These are phyloP conservation scores for Alternaria arbusti DNA, from an alignment of 2,329 filamentous ascomycete species.

Conservation along the genomic window DNA sequence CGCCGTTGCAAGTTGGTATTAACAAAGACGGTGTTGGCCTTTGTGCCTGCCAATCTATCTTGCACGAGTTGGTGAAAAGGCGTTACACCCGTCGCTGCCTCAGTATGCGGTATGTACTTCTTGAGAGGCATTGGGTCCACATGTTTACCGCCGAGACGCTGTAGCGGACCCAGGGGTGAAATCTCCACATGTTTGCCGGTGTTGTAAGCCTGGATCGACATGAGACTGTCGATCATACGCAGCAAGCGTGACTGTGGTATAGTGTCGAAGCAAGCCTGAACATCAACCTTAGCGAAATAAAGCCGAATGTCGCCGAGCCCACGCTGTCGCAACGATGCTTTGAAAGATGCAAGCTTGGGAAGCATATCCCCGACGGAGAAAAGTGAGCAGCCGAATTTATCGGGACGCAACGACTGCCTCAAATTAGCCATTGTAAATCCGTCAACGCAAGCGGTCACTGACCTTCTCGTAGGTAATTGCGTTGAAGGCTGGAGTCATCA, in stretches of 20 bases:
- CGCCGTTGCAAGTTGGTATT: constrained; percentile 67
- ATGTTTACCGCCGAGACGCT: constrained; percentile 38
- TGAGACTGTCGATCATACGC: constrained; percentile 64
- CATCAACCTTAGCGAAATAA: constrained; percentile 93
- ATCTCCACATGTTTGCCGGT: constrained; percentile 79
- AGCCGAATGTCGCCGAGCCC: constrained; percentile 55
- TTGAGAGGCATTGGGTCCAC: constrained; percentile 42
- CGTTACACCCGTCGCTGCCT: constrained; percentile 34
- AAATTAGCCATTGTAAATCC: constrained; percentile 7
- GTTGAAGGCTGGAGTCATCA: constrained; percentile 76
- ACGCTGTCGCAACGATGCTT: constrained; percentile 52
- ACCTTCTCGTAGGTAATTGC: constrained; percentile 82
- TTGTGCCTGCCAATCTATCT: constrained; percentile 36
- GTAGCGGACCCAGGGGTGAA: constrained; percentile 53
- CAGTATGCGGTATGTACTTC: constrained; percentile 52
- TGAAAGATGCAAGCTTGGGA: constrained; percentile 73
- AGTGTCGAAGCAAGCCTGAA: constrained; percentile 91
- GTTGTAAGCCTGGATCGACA: constrained; percentile 69
- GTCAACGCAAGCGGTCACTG: constrained; percentile 10
- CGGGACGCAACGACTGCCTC: constrained; percentile 50
- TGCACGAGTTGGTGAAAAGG: constrained; percentile 43
- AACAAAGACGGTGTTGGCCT: constrained; percentile 76
- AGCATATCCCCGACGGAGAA: constrained; percentile 85
- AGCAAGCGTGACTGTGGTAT: constrained; percentile 84
- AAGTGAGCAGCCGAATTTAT: constrained; percentile 76